Percentiles rank a stretch among this genome's conserved stretches.
phyloP scores from a whole-genome alignment of 176 grass and related monocot genomes.

The Microstegium vimineum region DNA sequence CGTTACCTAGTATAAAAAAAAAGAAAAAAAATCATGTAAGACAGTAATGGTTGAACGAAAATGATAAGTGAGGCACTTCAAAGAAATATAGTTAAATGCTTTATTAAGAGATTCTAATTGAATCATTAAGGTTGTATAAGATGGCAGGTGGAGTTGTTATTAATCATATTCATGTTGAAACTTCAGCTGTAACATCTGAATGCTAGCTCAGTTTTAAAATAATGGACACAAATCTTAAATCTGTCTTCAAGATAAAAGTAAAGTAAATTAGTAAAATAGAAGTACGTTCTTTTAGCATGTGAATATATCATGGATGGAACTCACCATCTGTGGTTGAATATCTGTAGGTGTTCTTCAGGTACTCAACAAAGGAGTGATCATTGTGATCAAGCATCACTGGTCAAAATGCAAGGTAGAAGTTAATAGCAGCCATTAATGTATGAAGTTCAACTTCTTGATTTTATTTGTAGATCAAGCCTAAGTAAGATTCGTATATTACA shows the following conservation, averaged over 20 bases:
- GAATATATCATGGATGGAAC: slow-evolving; percentile 11
- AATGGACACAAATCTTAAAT: background rate
- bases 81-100: background rate
- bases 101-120: background rate
- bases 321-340: slow-evolving; percentile 35
- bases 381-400: slow-evolving; percentile 62
- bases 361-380: slow-evolving; percentile 47
- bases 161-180: background rate
- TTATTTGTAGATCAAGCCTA: background rate
- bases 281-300: background rate
- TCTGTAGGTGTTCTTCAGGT: slow-evolving; percentile 46
- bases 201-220: background rate
- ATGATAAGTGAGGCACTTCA: background rate
- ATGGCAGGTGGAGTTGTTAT: background rate
- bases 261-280: background rate
- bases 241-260: background rate
- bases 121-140: background rate
- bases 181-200: background rate
- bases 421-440: background rate
- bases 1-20: slow-evolving; percentile 30
- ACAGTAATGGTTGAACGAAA: background rate
- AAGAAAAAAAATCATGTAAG: background rate
- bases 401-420: slow-evolving; percentile 24
- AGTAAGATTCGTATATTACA: slow-evolving; percentile 38
- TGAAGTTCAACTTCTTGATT: background rate